phyloP scores from a whole-genome alignment of 306 rosid genomes.

The Dalbergia cultrata region DNA sequence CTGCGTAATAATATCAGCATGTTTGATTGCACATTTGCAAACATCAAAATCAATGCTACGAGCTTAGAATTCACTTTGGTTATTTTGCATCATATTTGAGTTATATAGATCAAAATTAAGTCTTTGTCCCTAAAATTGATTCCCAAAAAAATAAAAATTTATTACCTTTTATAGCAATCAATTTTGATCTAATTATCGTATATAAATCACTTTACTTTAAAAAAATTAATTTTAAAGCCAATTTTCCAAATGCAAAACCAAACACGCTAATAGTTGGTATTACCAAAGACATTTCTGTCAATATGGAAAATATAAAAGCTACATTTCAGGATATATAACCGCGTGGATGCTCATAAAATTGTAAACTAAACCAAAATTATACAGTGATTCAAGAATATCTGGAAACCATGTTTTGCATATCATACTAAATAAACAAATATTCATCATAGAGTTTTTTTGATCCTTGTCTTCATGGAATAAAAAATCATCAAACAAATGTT shows the following conservation, averaged over 20 bases:
- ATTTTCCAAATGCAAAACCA: no score
- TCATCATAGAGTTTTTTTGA: neutral
- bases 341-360: neutral
- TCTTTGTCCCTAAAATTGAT: no score
- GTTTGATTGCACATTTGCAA: no score
- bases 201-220: no score
- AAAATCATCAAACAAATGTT: slow-evolving; percentile 46
- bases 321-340: slow-evolving; percentile 8
- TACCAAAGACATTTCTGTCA: neutral
- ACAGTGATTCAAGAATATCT: neutral
- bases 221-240: no score
- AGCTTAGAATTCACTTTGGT: no score
- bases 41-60: no score
- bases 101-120: no score
- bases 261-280: neutral
- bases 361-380: slow-evolving; percentile 1
- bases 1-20: neutral
- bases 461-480: slow-evolving; percentile 1
- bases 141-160: no score
- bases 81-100: no score
- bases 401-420: slow-evolving; percentile 19
- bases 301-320: slow-evolving; percentile 32
- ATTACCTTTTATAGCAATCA: no score
- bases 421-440: neutral
- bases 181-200: no score